Evolutionary conservation across 2,329 filamentous ascomycete genomes (phyloP), one percentile per base, ranked within the genome.

Genomic region (Penicillium decumbens): DNA sequence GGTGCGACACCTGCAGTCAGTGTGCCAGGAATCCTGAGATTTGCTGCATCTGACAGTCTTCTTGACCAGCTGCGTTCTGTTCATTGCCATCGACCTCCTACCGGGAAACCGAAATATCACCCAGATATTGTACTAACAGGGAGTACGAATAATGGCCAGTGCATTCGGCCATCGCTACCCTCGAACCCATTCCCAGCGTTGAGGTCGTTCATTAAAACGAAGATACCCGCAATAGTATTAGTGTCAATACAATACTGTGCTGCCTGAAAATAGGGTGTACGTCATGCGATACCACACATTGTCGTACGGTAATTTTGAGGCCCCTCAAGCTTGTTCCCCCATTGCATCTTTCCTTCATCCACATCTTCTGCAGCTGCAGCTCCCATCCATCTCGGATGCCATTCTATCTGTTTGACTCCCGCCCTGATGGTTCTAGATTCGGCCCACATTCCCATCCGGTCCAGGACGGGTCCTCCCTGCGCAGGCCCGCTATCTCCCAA

Each of bases 1-100:
- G 59, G 6, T 62, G 58, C 43, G 30, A 52, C 35, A 61, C 58
- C 20, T 62, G 57, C 55, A 62, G 60, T n/a, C n/a, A n/a, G n/a
- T n/a, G n/a, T n/a, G n/a, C n/a, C n/a, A n/a, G n/a, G n/a, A n/a
- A n/a, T n/a, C n/a, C 18, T 2, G 5, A n/a, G 33, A 13, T 4
- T 8, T 28, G 23, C 23, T 13, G 12, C 6, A 45, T 27, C 43
- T 41, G 18, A 50, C 41, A 1, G 47, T 59, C 29, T 51, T 45
- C 5, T 33, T 56, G n/a, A 54, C 57, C 5, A 56, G 51, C 41
- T 58, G 57, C 37, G 45, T 58, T 13, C 42, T 59, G 5, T 59
- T 58, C 13, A 59, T 58, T 43, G 55, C 53, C 4, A 59, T 59
- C 7, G 55, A 58, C 23, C 46, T 59, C 6, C 37, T 58, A 3